These are phyloP conservation scores for Cadophora luteo-olivacea DNA, from an alignment of 2,329 filamentous ascomycete genomes.

Conservation along the genomic window DNA sequence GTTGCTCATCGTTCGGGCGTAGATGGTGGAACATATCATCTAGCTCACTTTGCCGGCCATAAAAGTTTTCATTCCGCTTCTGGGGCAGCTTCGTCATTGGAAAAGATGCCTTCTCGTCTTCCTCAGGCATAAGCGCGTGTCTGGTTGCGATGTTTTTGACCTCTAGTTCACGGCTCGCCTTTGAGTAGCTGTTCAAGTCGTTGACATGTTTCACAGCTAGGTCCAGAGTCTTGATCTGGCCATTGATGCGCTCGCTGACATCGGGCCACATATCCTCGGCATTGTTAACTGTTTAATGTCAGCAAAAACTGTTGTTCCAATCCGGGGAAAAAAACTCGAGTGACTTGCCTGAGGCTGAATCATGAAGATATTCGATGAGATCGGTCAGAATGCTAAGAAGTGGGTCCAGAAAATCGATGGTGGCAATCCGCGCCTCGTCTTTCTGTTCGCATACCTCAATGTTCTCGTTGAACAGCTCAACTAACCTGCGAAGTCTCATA, in stretches of 20 bases:
- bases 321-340: too few species aligned
- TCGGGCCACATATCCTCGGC: neutral
- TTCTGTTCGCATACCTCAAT: constrained; percentile 28
- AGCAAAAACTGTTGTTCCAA: too few species aligned
- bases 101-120: constrained; percentile 20
- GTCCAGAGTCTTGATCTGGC: constrained; percentile 18
- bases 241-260: neutral
- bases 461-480: constrained; percentile 26
- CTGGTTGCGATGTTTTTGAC: constrained; percentile 21
- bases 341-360: neutral
- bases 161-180: constrained; percentile 25
- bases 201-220: constrained; percentile 29
- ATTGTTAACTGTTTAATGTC: neutral
- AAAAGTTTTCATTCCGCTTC: constrained; percentile 30
- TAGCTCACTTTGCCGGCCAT: constrained; percentile 36
- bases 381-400: neutral
- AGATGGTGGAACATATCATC: constrained; percentile 32
- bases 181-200: constrained; percentile 32
- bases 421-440: constrained; percentile 27
- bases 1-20: neutral
- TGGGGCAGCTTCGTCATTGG: neutral
- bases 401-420: constrained; percentile 25
- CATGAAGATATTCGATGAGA: neutral
- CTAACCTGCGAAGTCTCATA: neutral
- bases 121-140: constrained; percentile 16